Base-by-base conservation (phyloP, 768 basidiomycete species). In the Xerocomellus amylosporus region DNA sequence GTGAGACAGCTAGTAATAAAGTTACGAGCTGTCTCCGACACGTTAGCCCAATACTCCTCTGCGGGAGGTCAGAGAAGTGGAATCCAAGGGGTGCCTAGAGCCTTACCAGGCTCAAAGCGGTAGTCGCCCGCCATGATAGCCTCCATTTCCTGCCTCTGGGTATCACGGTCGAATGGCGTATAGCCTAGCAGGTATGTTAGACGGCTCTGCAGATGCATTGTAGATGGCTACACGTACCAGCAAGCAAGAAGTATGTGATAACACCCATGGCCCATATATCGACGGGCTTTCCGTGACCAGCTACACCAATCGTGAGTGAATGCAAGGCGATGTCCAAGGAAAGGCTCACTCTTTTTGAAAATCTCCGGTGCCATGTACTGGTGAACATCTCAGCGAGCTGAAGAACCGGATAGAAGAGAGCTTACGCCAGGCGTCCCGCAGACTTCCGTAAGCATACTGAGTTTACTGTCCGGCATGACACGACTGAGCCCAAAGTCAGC, bases 191-290 rank as follows among this genome's bases (percentile, higher is more conserved):
- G 43, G 17, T 10, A 46, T 15, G 13, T 58, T 15, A 55, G 45
- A 34, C 26, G 20, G 20, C 19, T 43, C 24, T n/a, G 38, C 41
- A 26, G 38, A 49, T 38, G 24, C 24, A 38, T 8, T 17, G 5
- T 3, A 12, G 34, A 22, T 24, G 34, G n/a, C 9, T 3, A 26
- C 37, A 53, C 65, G 19, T 58, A 67, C 84, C 86, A 48, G 86
- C 86, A 26, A 98, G 86, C 4, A 98, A 76, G 86, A 97, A 97
- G 74, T 98, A 98, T 13, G 96, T 90, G 71, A 99, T 95, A 46
- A 99, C 96, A 37, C 96, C 96, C 84, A 98, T 95, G 1, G 96
- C 94, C 95, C 93, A 95, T 51, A 96, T 74, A 64, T 96, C 96
- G 17, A 97, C 95, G 9, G 95, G 94, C 73, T 91, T 97, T 39